A percentile compares a stretch with the other conserved stretches of the same genome.
Evolutionary conservation across 257 asterid species (phyloP).

Genomic region (Jacaranda mimosifolia): DNA sequence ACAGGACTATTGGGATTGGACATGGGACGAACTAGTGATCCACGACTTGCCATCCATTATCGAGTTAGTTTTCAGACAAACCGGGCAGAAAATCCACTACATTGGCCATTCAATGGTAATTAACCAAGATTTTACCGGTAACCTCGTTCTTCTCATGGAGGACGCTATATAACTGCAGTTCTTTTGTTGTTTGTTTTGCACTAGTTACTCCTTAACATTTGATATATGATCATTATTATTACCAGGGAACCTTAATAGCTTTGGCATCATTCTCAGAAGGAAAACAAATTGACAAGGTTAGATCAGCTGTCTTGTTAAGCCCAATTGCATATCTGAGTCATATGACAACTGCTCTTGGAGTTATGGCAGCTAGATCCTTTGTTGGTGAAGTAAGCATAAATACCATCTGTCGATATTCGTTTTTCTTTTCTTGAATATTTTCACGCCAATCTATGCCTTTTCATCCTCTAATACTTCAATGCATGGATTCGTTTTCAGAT

Average conservation of each 20-base stretch:
- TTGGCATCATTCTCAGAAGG: conserved; percentile 83
- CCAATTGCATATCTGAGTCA: conserved; percentile 90
- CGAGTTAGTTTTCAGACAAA: conserved; percentile 55
- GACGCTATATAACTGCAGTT: no score
- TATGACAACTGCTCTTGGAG: conserved; percentile 75
- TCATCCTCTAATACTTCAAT: no score
- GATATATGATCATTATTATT: neutral
- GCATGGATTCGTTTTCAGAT: conserved; percentile 47
- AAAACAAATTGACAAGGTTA: conserved; percentile 67
- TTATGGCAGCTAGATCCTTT: conserved; percentile 63
- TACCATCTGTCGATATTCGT: neutral
- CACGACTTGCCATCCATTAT: conserved; percentile 65
- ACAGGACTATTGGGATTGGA: conserved; percentile 78
- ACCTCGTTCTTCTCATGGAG: neutral
- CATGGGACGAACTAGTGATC: conserved; percentile 75
- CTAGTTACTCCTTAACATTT: neutral
- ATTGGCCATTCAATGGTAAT: conserved; percentile 75
- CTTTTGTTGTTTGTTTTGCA: no score
- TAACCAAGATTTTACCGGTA: neutral
- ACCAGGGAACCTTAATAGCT: conserved; percentile 86
- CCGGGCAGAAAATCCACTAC: conserved; percentile 65
- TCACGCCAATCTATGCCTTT: no score
- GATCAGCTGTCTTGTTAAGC: conserved; percentile 78
- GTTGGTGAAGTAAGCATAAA: conserved; percentile 73
- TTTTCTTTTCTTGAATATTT: no score